Conservation (phyloP, 1,284 basidiomycete species). For the Sporisorium reilianum region DNA sequence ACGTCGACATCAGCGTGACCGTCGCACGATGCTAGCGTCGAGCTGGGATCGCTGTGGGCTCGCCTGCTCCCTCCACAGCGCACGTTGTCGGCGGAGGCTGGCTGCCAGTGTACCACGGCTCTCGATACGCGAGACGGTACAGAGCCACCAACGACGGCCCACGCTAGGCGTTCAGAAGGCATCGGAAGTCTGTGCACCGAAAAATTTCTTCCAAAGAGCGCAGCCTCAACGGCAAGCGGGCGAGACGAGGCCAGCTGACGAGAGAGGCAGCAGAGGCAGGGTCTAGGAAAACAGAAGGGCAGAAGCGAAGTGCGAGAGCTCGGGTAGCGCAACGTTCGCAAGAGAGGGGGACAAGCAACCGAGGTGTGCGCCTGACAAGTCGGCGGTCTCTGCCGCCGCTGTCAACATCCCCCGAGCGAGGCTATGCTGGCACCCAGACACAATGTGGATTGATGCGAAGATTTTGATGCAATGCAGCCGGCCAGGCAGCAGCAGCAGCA, state of each 20-base stretch:
- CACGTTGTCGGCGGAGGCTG: background rate
- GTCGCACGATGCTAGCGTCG: background rate
- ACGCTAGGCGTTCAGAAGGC: conserved; percentile 6
- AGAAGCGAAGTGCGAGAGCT: conserved; percentile 9
- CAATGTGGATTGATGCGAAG: too few species aligned
- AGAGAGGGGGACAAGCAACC: background rate
- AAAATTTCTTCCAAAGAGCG: background rate
- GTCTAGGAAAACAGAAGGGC: background rate
- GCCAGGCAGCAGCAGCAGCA: too few species aligned
- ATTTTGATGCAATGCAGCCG: too few species aligned
- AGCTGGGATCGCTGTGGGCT: background rate
- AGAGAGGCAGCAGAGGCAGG: background rate
- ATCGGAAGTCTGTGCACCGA: conserved; percentile 47
- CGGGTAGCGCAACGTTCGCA: conserved; percentile 3
- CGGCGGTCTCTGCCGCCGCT: conserved; percentile 21
- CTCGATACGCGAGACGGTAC: conserved; percentile 6
- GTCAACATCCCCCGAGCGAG: conserved; percentile 8
- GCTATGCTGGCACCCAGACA: too few species aligned
- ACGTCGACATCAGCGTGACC: conserved; percentile 3
- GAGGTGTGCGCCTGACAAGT: conserved; percentile 1
- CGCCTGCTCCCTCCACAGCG: background rate
- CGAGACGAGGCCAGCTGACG: background rate
- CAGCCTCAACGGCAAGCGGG: background rate
- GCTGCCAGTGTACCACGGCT: conserved; percentile 2
- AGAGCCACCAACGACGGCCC: background rate